Evolutionary conservation across 2,329 filamentous ascomycete species (phyloP).

Genomic region (Moelleriella libera): DNA sequence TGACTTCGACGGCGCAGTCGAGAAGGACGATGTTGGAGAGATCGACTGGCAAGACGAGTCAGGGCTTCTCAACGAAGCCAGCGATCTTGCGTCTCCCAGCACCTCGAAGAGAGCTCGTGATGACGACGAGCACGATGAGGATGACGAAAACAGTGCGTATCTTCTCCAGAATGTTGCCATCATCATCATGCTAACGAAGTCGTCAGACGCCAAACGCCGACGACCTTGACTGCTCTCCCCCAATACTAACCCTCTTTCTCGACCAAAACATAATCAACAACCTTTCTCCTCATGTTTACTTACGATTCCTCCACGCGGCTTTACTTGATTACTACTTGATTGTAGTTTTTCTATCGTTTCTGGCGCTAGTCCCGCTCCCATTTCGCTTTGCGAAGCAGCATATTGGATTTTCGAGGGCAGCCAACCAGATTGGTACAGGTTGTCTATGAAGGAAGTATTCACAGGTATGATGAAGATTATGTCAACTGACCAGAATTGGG

Average conservation of each 20-base stretch:
- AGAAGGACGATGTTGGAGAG: conserved; percentile 2
- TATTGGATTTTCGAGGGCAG: no score
- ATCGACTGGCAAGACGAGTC: conserved; percentile 9
- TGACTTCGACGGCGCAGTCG: not conserved
- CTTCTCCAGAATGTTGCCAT: not conserved
- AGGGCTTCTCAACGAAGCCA: conserved; percentile 1
- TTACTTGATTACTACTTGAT: no score
- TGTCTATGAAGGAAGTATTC: no score
- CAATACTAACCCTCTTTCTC: conserved; percentile 3
- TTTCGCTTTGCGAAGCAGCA: no score
- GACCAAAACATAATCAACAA: no score
- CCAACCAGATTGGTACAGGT: no score
- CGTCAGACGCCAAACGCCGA: conserved; percentile 8
- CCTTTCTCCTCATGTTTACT: no score
- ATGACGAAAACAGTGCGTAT: conserved; percentile 6
- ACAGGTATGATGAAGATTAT: no score
- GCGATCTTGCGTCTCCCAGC: conserved; percentile 1
- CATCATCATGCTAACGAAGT: conserved; percentile 3
- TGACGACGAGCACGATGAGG: conserved; percentile 6
- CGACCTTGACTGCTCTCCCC: conserved; percentile 3
- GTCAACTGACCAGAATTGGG: no score
- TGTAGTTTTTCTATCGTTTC: no score
- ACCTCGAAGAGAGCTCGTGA: conserved; percentile 6
- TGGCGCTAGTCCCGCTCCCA: no score
- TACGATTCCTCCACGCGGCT: no score